These are phyloP conservation scores for thale cress (Arabidopsis thaliana) DNA, from an alignment of 345 rosid genomes.

Conservation along the genomic window TAIR10.1 NC_003070.9:4193501-4194000, in stretches of 20 bases:
- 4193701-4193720: slow-evolving; percentile 35
- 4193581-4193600: slow-evolving; percentile 17
- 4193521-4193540: not conserved
- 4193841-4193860: not conserved
- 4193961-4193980: too few relatives aligned
- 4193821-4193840: not conserved
- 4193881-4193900: not conserved
- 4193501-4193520: too few relatives aligned
- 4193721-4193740: not conserved
- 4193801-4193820: slow-evolving; percentile 2
- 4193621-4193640: slow-evolving; percentile 48
- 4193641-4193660: slow-evolving; percentile 47
- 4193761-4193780: slow-evolving; percentile 16
- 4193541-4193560: not conserved
- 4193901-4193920: not conserved
- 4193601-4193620: slow-evolving; percentile 53
- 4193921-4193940: not conserved
- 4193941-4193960: too few relatives aligned
- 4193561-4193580: not conserved
- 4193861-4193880: not conserved
- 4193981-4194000: not conserved
- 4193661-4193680: slow-evolving; percentile 27
- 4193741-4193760: slow-evolving; percentile 17
- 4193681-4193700: slow-evolving; percentile 22
- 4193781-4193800: not conserved